A percentile compares a stretch with the other conserved stretches of the same genome.
phyloP scores from a whole-genome alignment of 2,329 filamentous ascomycete genomes.

The Incumbomyces delicatus region DNA sequence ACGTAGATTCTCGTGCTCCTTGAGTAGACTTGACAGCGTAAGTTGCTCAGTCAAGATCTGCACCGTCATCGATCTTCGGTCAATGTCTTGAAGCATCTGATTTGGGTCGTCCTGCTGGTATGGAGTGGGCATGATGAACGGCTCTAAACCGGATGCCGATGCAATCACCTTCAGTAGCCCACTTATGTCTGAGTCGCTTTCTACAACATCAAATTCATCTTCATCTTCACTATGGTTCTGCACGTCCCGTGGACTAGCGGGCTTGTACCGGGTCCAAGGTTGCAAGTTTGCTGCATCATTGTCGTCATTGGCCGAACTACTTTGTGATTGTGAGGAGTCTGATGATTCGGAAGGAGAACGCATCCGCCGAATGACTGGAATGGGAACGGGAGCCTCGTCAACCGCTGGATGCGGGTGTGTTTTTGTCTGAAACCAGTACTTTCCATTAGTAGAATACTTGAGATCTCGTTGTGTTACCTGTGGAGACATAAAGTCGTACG shows the following conservation, averaged over 20 bases:
- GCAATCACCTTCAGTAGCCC: background rate
- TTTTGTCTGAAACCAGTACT: conserved; percentile 30
- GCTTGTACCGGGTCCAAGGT: background rate
- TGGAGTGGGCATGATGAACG: background rate
- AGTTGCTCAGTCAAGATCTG: conserved; percentile 22
- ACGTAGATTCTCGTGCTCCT: conserved; percentile 24
- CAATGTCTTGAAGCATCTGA: background rate
- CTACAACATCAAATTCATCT: background rate
- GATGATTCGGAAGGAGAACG: conserved; percentile 2
- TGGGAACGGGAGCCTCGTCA: background rate
- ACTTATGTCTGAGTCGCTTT: background rate
- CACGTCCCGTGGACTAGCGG: background rate
- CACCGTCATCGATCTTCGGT: conserved; percentile 8
- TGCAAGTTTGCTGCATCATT: conserved; percentile 16
- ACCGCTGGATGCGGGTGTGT: background rate
- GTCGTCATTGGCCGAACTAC: conserved; percentile 17
- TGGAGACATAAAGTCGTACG: background rate
- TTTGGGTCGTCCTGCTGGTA: conserved; percentile 4
- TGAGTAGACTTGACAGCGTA: conserved; percentile 35
- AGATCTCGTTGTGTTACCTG: conserved; percentile 29
- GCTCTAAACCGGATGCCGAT: conserved; percentile 1
- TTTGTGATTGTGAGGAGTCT: background rate
- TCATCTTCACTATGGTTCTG: background rate
- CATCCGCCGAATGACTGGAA: conserved; percentile 5
- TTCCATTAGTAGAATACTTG: conserved; percentile 43